Base-by-base conservation (phyloP, 2,329 filamentous ascomycete genomes). In the Fusarium cicatricum region DNA sequence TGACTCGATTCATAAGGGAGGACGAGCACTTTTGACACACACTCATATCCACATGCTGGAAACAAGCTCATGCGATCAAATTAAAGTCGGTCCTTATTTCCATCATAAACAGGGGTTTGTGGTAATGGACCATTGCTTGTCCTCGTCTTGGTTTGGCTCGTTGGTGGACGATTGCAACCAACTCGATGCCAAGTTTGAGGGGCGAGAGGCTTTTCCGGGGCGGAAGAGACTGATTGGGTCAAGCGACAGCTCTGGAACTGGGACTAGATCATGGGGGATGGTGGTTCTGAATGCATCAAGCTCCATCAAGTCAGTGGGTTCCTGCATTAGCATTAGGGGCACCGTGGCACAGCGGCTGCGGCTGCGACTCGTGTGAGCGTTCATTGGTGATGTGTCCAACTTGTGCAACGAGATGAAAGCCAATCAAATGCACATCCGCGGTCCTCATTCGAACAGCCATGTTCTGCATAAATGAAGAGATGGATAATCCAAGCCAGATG, bases 251-350 rank as follows among this genome's bases (percentile, higher is more conserved):
- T 26, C 32, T 33, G 15, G 32, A 37, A 28, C 36, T n/a, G 31
- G 21, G 11, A 34, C 21, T 26, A 43, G 51, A 33, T 37, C 31
- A 28, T 26, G 39, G 45, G 54, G 47, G 37, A 43, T 39, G 37
- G 8, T 5, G 16, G 31, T 36, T 36, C 38, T 38, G 16, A n/a
- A 45, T 15, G 39, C n/a, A 29, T 14, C 17, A 29, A 37, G 21
- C 21, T 7, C 21, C 21, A 21, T 21, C 23, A 17, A 31, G 37
- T 51, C 52, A 45, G 58, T 63, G 55, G 63, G 66, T 69, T 69
- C 67, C 67, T 69, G 66, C 67, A 69, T 69, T 64, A 58, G 57
- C 67, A 69, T 68, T 60, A 56, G 57, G 57, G 31, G 51, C 42
- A 43, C 11, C 43, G 52, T 53, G 52, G 55, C 52, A 49, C 16